These are phyloP conservation scores for Hebeloma cylindrosporum DNA, from an alignment of 768 basidiomycete genomes.

Conservation along the genomic window DNA sequence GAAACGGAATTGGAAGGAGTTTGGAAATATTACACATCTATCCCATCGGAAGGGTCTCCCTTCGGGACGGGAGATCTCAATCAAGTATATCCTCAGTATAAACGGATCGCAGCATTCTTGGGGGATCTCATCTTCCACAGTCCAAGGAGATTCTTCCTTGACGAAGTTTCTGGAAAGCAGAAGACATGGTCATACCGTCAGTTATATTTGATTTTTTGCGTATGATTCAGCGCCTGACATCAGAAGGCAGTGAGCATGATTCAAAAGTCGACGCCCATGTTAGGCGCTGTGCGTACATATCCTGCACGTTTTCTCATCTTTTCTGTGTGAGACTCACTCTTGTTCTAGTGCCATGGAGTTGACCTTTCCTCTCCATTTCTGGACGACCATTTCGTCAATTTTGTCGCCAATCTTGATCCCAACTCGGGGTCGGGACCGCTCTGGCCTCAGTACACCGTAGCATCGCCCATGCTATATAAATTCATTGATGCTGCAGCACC, in stretches of 20 bases:
- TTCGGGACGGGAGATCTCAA: conserved; percentile 10
- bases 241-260: not conserved
- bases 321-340: not conserved
- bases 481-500: conserved; percentile 38
- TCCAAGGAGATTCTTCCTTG: conserved; percentile 47
- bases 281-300: not conserved
- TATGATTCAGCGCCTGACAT: conserved; percentile 2
- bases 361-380: conserved; percentile 40
- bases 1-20: conserved; percentile 9
- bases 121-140: conserved; percentile 52
- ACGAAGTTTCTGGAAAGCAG: conserved; percentile 38
- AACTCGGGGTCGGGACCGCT: conserved; percentile 37
- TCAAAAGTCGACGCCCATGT: not conserved
- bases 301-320: not conserved
- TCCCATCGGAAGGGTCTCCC: conserved; percentile 11
- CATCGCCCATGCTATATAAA: conserved; percentile 35
- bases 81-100: conserved; percentile 35
- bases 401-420: conserved; percentile 41
- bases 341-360: conserved; percentile 37
- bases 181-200: conserved; percentile 44
- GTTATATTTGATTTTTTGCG: conserved; percentile 8
- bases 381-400: conserved; percentile 45
- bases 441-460: conserved; percentile 45
- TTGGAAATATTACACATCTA: conserved; percentile 11
- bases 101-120: conserved; percentile 47